A percentile compares a stretch with the other conserved stretches of the same genome.
Conservation (phyloP, 1,284 basidiomycete species). For the Sphaerobolus stellatus region DNA sequence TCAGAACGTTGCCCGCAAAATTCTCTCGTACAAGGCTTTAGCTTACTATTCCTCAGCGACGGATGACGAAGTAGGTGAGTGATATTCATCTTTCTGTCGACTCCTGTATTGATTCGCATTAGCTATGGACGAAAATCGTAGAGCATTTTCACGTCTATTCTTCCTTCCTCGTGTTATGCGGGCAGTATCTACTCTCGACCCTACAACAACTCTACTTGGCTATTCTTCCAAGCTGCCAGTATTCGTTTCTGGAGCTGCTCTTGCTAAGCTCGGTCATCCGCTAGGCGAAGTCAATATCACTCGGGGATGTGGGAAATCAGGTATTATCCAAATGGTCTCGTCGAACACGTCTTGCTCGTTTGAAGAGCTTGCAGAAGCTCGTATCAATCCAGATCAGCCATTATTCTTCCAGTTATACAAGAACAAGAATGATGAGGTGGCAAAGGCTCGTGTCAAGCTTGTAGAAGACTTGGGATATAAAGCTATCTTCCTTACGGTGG, state of each 20-base stretch:
- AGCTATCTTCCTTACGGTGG: conserved; percentile 89
- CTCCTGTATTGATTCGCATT: conserved; percentile 15
- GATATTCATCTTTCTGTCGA: conserved; percentile 17
- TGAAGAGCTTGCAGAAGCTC: conserved; percentile 64
- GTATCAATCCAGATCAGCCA: conserved; percentile 58
- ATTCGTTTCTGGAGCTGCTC: conserved; percentile 83
- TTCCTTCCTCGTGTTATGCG: conserved; percentile 82
- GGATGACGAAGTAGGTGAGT: conserved; percentile 77
- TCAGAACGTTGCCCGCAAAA: conserved; percentile 59
- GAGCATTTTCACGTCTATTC: conserved; percentile 77
- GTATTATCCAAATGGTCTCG: conserved; percentile 88
- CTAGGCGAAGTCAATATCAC: conserved; percentile 85
- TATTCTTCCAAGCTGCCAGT: conserved; percentile 74
- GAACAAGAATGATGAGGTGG: conserved; percentile 66
- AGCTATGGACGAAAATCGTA: conserved; percentile 58
- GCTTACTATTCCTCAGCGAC: conserved; percentile 83
- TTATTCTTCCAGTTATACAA: conserved; percentile 91
- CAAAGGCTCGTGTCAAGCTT: conserved; percentile 71
- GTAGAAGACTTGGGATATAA: conserved; percentile 74
- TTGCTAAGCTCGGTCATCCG: conserved; percentile 90
- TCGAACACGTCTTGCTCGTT: conserved; percentile 82
- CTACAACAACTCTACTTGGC: conserved; percentile 76
- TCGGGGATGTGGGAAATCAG: conserved; percentile 64
- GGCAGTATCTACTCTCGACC: conserved; percentile 66
- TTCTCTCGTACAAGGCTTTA: conserved; percentile 70